Evolutionary conservation across 139 green algal genomes (phyloP), one percentile per base, ranked within the genome.

Genomic region (Coelastrella sp.): DNA sequence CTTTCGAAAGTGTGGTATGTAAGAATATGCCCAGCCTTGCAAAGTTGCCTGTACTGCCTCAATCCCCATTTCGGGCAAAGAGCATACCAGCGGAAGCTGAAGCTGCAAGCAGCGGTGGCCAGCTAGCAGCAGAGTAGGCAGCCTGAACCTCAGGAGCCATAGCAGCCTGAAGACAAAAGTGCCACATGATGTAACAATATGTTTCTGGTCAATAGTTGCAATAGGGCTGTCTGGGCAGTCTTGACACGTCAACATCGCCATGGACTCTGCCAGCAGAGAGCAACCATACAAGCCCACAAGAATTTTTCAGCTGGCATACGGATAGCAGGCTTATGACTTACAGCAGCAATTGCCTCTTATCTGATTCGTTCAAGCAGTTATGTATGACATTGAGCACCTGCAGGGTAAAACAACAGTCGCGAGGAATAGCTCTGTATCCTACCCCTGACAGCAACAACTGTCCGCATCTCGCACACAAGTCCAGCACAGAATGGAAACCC

Each of bases 121-220:
- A 57, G 59, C 66, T 30, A 90, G 75, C 48, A 90, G 75, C 38
- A 90, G 41, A 5, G 81, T 90, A 1, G 63, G 35, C 57, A 85
- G 51, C 3, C 60, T 83, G 43, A 51, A 50, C 1, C n/a, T 23
- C n/a, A 90, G 51, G 23, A 85, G 48, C 32, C 30, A 5, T 30
- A 90, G 74, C 11, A 88, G 13, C 69, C 86, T 90, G 81, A 7
- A 81, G 7, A 57, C 11, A 13, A 57, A 57, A 57, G 11, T 57
- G 45, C 45, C 45, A 57, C 45, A 57, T n/a, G n/a, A n/a, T n/a
- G n/a, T n/a, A n/a, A n/a, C n/a, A n/a, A n/a, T n/a, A n/a, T n/a
- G n/a, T n/a, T n/a, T n/a, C n/a, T n/a, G n/a, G n/a, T n/a, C n/a
- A n/a, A n/a, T n/a, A n/a, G n/a, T n/a, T n/a, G n/a, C n/a, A n/a